A percentile compares a stretch with the other conserved stretches of the same genome.
Evolutionary conservation across 2,329 filamentous ascomycete genomes (phyloP).

Genomic region (Plectosphaerella plurivora): DNA sequence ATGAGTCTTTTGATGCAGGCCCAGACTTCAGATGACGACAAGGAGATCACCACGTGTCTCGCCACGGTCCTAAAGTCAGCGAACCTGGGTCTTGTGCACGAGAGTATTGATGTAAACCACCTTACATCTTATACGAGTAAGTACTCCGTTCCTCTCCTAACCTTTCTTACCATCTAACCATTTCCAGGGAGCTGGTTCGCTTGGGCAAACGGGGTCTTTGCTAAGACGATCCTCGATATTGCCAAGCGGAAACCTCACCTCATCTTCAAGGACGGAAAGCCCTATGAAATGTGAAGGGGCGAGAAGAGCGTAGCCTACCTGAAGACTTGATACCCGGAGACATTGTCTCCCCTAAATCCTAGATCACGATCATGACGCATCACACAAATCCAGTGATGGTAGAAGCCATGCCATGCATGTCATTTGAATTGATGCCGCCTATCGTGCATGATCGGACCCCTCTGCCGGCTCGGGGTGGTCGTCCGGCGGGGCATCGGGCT

Average conservation of each 20-base stretch:
- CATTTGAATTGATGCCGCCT: too few relatives aligned
- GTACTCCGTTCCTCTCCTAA: conserved; percentile 16
- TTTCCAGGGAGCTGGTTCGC: conserved; percentile 78
- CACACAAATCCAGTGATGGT: not conserved
- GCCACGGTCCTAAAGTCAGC: conserved; percentile 71
- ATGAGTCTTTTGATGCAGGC: conserved; percentile 92
- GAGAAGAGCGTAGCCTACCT: not conserved
- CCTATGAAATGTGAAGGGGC: conserved; percentile 47
- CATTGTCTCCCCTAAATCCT: not conserved
- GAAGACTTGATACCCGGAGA: not conserved
- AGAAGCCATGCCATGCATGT: not conserved
- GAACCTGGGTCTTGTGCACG: conserved; percentile 78
- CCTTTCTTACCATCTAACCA: not conserved
- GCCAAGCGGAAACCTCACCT: conserved; percentile 85
- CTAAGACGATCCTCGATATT: conserved; percentile 84
- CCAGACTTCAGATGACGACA: conserved; percentile 79
- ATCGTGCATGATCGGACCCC: too few relatives aligned
- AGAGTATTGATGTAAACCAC: conserved; percentile 80
- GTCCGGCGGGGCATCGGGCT: too few relatives aligned
- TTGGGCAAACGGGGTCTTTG: conserved; percentile 95
- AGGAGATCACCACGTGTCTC: conserved; percentile 73
- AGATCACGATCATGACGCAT: too few relatives aligned
- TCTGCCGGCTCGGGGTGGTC: too few relatives aligned
- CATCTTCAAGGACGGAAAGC: conserved; percentile 62
- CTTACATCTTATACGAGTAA: conserved; percentile 66